Base-by-base conservation (phyloP, 345 rosid species). In the Boechera stricta region DNA sequence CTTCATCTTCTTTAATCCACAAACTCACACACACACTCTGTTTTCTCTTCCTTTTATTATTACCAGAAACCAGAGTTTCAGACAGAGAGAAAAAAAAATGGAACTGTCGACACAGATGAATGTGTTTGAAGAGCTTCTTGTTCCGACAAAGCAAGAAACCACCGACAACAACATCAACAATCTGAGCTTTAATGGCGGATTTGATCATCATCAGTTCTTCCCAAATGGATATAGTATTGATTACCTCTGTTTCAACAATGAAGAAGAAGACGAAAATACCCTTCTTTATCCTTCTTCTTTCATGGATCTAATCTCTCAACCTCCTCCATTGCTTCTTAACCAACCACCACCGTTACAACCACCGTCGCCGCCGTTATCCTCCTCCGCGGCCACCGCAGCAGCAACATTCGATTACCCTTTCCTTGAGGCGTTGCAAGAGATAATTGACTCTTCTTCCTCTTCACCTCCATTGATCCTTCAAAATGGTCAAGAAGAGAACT, bases 101-200 rank as follows among this genome's bases (percentile, higher is more conserved):
- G 98, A 93, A 87, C 88, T 90, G 10, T 67, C 78, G 35, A 74
- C 82, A 26, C 89, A 87, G 16, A 82, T 78, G 83, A 90, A 86
- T 71, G 83, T 88, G 86, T 81, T 84, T 63, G 98, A 91, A 83
- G 98, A 91, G 79, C 71, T 88, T 52, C 83, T 87, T 65, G 83
- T 78, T 82, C 87, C 90, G 69, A 83, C 87, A 76, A 87, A 85
- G 73, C 89, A 86, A 39, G 74, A 62, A 74, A 74, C 72, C 74
- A 57, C 79, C 29, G 74, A 68, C 75, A 29, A 76, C 63, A 64
- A 47, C 71, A 44, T 42, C 45, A 77, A 57, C 74, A 78, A 44
- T 36, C 28, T 79, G 7, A 68, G 36, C 71, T 61, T 67, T 35
- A 63, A 67, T 28, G 78, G 73, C 16, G 82, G 81, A 74, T 45